These are phyloP conservation scores for Populus hybrid DNA, from an alignment of 441 rosid species.

Conservation along the genomic window DNA sequence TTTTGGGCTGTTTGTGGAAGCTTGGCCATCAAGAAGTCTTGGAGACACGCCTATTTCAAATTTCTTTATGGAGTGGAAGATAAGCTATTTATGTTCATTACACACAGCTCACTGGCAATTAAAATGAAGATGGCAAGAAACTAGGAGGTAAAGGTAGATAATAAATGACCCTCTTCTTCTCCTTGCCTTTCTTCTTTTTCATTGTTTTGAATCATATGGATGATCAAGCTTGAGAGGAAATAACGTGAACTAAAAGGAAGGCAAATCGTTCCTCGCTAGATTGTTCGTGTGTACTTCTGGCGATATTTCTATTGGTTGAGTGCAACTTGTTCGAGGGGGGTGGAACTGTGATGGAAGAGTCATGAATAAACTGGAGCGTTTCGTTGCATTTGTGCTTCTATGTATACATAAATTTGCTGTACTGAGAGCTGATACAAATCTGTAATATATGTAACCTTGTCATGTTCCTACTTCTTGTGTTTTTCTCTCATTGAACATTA, in stretches of 20 bases:
- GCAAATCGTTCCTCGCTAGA: neutral
- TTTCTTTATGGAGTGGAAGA: constrained; percentile 11
- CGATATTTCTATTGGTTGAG: neutral
- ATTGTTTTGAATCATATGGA: too few relatives aligned
- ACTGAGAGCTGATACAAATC: neutral
- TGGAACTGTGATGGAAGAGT: neutral
- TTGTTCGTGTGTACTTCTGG: neutral
- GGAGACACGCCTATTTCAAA: constrained; percentile 17
- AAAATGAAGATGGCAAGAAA: neutral
- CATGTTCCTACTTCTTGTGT: neutral
- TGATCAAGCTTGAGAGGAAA: too few relatives aligned
- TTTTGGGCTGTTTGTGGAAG: constrained; percentile 26
- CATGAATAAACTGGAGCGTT: neutral
- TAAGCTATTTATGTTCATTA: neutral
- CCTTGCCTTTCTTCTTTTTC: too few relatives aligned
- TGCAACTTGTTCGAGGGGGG: neutral
- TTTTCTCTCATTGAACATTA: neutral
- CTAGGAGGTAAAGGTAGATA: neutral
- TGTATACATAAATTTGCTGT: neutral
- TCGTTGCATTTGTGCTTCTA: too few relatives aligned
- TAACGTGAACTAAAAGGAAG: neutral
- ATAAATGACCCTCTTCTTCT: too few relatives aligned
- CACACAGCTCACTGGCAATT: neutral
- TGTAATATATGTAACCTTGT: neutral
- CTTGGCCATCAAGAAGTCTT: constrained; percentile 19